A percentile compares a stretch with the other conserved stretches of the same genome.
phyloP scores from a whole-genome alignment of 2,329 filamentous ascomycete species.

The Diaporthe eres region DNA sequence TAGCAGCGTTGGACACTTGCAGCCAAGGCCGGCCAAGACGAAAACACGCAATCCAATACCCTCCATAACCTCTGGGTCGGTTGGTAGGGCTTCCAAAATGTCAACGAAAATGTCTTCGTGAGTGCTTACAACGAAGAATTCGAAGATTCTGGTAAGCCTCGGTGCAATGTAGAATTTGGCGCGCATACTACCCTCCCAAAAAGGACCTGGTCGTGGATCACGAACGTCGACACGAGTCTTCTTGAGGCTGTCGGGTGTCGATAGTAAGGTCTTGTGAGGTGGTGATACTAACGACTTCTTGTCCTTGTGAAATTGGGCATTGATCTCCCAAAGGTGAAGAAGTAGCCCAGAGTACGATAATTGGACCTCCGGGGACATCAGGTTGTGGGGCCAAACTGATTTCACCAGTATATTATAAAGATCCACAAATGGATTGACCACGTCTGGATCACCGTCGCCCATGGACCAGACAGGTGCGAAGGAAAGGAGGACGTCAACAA shows the following conservation, averaged over 20 bases:
- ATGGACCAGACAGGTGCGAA: slow-evolving; percentile 76
- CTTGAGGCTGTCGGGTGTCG: slow-evolving; percentile 48
- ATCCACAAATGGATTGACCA: slow-evolving; percentile 78
- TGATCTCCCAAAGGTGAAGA: slow-evolving; percentile 75
- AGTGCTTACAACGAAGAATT: slow-evolving; percentile 82
- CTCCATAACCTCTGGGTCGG: slow-evolving; percentile 78
- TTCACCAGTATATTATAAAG: slow-evolving; percentile 85
- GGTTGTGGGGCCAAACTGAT: slow-evolving; percentile 74
- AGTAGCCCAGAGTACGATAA: slow-evolving; percentile 78
- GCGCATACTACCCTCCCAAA: slow-evolving; percentile 74
- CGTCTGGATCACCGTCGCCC: slow-evolving; percentile 61
- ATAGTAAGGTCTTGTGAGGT: slow-evolving; percentile 79
- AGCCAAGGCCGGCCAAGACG: slow-evolving; percentile 82
- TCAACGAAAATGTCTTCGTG: slow-evolving; percentile 91
- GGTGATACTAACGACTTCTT: slow-evolving; percentile 65
- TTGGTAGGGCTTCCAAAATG: slow-evolving; percentile 83
- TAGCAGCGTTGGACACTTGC: slow-evolving; percentile 87
- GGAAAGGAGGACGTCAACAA: slow-evolving; percentile 76
- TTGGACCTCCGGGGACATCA: slow-evolving; percentile 79
- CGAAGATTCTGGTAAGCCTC: slow-evolving; percentile 81
- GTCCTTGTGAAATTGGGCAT: slow-evolving; percentile 76
- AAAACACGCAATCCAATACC: slow-evolving; percentile 88
- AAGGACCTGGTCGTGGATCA: slow-evolving; percentile 55
- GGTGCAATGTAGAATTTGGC: slow-evolving; percentile 84
- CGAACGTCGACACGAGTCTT: slow-evolving; percentile 30